These are phyloP conservation scores for Mariannaea sp. DNA, from an alignment of 2,329 filamentous ascomycete genomes.

Conservation along the genomic window DNA sequence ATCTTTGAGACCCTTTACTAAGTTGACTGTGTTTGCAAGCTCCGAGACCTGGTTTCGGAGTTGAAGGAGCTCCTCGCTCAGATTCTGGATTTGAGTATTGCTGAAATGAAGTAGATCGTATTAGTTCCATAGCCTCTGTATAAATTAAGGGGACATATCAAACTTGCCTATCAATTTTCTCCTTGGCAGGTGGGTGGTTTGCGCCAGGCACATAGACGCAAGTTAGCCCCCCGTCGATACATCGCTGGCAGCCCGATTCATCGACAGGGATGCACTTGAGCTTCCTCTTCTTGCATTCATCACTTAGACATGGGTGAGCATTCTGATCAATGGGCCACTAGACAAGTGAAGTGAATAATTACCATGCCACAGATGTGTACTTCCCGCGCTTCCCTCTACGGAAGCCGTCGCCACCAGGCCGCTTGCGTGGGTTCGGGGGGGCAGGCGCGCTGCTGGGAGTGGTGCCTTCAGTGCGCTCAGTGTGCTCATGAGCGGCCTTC, in stretches of 20 bases:
- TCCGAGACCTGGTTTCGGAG: conserved; percentile 40
- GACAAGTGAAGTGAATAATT: conserved; percentile 19
- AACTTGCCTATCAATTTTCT: conserved; percentile 32
- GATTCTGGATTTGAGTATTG: conserved; percentile 20
- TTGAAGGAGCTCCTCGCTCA: conserved; percentile 38
- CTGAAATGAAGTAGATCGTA: conserved; percentile 8
- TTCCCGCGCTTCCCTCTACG: conserved; percentile 41
- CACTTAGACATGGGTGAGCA: conserved; percentile 30
- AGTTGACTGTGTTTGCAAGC: conserved; percentile 33
- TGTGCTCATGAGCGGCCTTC: conserved; percentile 9
- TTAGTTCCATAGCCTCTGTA: neutral
- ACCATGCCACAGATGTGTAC: conserved; percentile 47
- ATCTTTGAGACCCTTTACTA: conserved; percentile 36
- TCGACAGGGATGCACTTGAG: conserved; percentile 45
- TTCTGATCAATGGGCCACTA: neutral
- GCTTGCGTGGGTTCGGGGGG: conserved; percentile 7
- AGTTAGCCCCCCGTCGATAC: conserved; percentile 32
- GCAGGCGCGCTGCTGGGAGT: neutral
- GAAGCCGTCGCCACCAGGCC: conserved; percentile 10
- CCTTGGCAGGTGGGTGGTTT: conserved; percentile 27
- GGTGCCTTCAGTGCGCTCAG: conserved; percentile 11
- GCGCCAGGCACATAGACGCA: conserved; percentile 36
- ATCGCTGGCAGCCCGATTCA: conserved; percentile 40
- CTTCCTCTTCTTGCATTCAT: conserved; percentile 49
- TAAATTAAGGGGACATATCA: neutral